Percentiles rank a stretch among this genome's conserved stretches.
Conservation (phyloP, 106 monocot species). For the Ottelia alismoides region DNA sequence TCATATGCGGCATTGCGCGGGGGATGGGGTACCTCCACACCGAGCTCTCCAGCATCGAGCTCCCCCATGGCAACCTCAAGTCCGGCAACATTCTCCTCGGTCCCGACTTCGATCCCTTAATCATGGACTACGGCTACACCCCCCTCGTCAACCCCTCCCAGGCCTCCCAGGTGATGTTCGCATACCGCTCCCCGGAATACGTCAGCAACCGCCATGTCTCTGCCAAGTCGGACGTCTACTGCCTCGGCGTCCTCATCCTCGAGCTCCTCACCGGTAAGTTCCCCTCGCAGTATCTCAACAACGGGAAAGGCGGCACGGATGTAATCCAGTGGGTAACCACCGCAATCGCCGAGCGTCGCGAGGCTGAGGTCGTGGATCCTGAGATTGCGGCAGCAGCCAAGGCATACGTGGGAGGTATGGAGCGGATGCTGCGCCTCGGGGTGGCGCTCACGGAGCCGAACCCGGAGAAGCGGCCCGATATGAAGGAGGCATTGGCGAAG, state of each 20-base stretch:
- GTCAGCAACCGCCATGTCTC: conserved; percentile 22
- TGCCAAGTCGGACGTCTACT: conserved; percentile 69
- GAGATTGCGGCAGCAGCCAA: conserved; percentile 6
- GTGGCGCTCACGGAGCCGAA: conserved; percentile 19
- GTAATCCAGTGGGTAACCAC: conserved; percentile 31
- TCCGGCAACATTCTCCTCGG: conserved; percentile 66
- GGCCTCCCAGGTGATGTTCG: conserved; percentile 29
- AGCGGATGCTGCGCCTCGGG: conserved; percentile 30
- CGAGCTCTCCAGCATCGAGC: conserved; percentile 23
- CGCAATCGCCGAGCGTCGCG: conserved; percentile 21
- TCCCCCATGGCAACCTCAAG: conserved; percentile 86
- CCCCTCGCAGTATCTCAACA: conserved; percentile 59
- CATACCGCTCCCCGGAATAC: conserved; percentile 58
- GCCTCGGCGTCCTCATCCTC: conserved; percentile 77
- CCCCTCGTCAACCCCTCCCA: conserved; percentile 38
- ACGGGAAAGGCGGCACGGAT: conserved; percentile 52
- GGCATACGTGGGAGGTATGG: conserved; percentile 12
- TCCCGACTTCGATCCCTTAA: conserved; percentile 46
- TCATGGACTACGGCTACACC: conserved; percentile 67
- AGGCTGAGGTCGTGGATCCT: conserved; percentile 37
- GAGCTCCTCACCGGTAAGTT: conserved; percentile 81
- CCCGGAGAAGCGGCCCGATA: conserved; percentile 27
- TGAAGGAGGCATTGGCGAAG: conserved; percentile 29
- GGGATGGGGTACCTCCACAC: conserved; percentile 59
- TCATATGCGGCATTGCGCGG: conserved; percentile 39